Base-by-base conservation (phyloP, 1,284 basidiomycete genomes). In the Acaromyces ingoldii region DNA sequence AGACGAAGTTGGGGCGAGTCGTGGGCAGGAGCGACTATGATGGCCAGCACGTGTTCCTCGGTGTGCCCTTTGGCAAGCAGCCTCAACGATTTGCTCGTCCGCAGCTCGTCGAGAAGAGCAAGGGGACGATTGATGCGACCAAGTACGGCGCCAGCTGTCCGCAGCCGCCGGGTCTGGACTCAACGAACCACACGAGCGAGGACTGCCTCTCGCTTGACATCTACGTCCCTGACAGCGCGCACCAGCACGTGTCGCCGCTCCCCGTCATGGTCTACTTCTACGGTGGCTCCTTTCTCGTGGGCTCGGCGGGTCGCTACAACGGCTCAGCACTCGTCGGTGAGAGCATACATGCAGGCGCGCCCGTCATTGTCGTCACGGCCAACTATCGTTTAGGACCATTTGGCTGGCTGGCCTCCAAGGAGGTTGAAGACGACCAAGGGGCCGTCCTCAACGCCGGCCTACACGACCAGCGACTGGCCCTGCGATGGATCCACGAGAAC, bases 181-280 rank as follows among this genome's bases (percentile, higher is more conserved):
- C 19, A 19, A 29, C 4, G n/a, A n/a, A n/a, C 52, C 50, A 22
- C n/a, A 13, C 28, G 11, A 22, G n/a, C 24, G 51, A 53, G 28
- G 51, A 53, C 30, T 53, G 51, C 33, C 43, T 53, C 15, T 53
- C 13, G 9, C 11, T 30, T 13, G 25, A 55, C 25, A 28, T 53
- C 19, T 28, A 26, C 26, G 28, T 30, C 10, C 49, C 49, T 30
- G 19, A 17, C 2, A 21, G 34, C 4, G 25, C 38, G 1, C 17
- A 30, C 1, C 24, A n/a, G 17, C 10, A 24, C 30, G 24, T 33
- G 1, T n/a, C n/a, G n/a, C n/a, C n/a, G 6, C 40, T 83, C 15
- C 84, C 84, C 1, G 84, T 85, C 2, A 73, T 86, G 25, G 80
- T 83, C 3, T 86, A 84, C 64, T 82, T 84, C 30, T 44, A 17